Conservation (phyloP, 148 eudicot genomes). For the Diospyros lotus region DNA sequence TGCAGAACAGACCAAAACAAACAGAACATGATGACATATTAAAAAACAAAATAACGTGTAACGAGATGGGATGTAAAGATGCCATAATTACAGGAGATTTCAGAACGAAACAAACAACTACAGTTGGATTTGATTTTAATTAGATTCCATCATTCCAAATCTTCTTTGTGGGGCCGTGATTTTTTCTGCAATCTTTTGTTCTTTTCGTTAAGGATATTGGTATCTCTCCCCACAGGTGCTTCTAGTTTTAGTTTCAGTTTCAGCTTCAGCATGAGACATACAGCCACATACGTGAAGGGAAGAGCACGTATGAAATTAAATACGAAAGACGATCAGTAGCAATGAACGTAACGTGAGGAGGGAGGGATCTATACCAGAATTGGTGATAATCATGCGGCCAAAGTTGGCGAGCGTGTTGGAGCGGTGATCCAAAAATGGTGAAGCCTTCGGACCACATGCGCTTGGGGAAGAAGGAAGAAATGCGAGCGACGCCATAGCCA, state of each 20-base stretch:
- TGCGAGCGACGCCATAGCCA: slow-evolving; percentile 74
- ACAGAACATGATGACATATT: slow-evolving; percentile 17
- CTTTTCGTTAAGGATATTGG: not conserved
- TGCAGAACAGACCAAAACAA: slow-evolving; percentile 18
- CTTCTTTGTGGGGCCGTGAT: slow-evolving; percentile 29
- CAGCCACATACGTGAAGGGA: no score
- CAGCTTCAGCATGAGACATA: no score
- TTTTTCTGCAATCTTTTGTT: not conserved
- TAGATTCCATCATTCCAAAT: slow-evolving; percentile 20
- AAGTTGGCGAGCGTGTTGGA: slow-evolving; percentile 73
- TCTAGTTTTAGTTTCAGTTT: no score
- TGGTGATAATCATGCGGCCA: slow-evolving; percentile 66
- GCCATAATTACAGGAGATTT: no score
- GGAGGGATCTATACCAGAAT: slow-evolving; percentile 51
- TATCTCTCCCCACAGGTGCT: no score
- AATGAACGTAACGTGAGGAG: not conserved
- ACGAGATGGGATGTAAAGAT: not conserved
- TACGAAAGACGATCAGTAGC: no score
- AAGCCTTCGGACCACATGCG: slow-evolving; percentile 92
- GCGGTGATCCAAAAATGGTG: slow-evolving; percentile 73
- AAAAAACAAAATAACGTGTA: slow-evolving; percentile 26
- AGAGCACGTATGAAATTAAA: no score
- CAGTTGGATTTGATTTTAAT: slow-evolving; percentile 2
- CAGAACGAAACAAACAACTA: not conserved
- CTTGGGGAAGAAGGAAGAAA: slow-evolving; percentile 65